Conservation (phyloP, 345 rosid genomes). For the Eucalyptus decipiens region DNA sequence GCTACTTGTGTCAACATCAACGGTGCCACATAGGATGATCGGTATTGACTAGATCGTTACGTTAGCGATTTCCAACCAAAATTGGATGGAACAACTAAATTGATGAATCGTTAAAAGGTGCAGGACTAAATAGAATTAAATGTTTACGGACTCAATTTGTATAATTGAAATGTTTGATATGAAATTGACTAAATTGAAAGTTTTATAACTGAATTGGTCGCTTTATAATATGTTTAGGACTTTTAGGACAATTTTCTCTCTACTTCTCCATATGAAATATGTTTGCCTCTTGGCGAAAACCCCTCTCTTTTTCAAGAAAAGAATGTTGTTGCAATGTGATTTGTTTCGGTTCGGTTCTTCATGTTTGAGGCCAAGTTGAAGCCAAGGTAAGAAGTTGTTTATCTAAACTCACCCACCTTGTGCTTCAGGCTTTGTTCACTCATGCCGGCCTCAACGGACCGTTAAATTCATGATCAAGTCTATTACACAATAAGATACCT, state of each 20-base stretch:
- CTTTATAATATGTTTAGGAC: no score
- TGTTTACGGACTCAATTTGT: no score
- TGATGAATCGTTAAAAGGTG: no score
- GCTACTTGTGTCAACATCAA: no score
- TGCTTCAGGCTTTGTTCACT: neutral
- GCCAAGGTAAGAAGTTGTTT: neutral
- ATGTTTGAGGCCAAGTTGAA: neutral
- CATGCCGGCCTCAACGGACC: neutral
- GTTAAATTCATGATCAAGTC: rapidly evolving
- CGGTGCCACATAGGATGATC: rapidly evolving
- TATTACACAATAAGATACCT: neutral
- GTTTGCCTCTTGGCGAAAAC: neutral
- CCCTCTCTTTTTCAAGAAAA: neutral
- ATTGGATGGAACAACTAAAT: no score
- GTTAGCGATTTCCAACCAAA: rapidly evolving
- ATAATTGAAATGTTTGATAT: no score
- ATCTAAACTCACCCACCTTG: neutral
- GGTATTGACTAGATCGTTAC: rapidly evolving
- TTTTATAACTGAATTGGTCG: no score
- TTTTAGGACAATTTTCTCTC: no score
- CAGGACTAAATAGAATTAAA: no score
- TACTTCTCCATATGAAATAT: neutral
- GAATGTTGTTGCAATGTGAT: neutral
- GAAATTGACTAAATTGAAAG: no score
- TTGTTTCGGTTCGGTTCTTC: neutral